Conservation (phyloP, 805 yeast genomes). For the Lipomyces japonicus region DNA sequence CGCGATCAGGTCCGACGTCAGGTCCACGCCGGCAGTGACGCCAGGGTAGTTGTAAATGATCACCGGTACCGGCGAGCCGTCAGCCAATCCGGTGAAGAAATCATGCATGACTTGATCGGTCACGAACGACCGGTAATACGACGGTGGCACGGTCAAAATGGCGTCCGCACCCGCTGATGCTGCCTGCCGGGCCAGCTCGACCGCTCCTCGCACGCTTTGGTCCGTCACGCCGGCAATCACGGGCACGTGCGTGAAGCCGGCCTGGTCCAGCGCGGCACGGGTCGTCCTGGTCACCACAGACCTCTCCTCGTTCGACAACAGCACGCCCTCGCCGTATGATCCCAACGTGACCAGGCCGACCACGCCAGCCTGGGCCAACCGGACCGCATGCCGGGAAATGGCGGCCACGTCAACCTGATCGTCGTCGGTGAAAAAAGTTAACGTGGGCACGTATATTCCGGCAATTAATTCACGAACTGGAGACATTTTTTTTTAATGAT, state of each 20-base stretch:
- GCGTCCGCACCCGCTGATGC: slow-evolving; percentile 36
- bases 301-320: slow-evolving; percentile 48
- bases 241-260: slow-evolving; percentile 42
- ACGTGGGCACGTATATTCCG: slow-evolving; percentile 22
- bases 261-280: slow-evolving; percentile 37
- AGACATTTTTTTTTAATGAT: too few species aligned
- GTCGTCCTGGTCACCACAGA: slow-evolving; percentile 32
- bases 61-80: slow-evolving; percentile 44
- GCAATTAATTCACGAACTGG: too few species aligned
- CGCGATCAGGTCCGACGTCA: slow-evolving; percentile 42
- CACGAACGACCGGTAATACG: slow-evolving; percentile 47
- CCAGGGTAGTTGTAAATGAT: slow-evolving; percentile 50
- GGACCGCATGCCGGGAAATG: slow-evolving; percentile 46
- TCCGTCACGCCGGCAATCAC: slow-evolving; percentile 51
- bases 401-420: slow-evolving; percentile 44
- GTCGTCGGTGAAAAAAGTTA: slow-evolving; percentile 20
- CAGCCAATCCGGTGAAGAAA: slow-evolving; percentile 46
- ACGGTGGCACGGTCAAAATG: slow-evolving; percentile 42
- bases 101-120: slow-evolving; percentile 46
- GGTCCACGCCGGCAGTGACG: slow-evolving; percentile 43
- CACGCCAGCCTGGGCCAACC: slow-evolving; percentile 45
- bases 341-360: slow-evolving; percentile 50
- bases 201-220: slow-evolving; percentile 45
- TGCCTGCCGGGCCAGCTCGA: slow-evolving; percentile 35
- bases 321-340: slow-evolving; percentile 55